These are phyloP conservation scores for Calonectria montana DNA, from an alignment of 2,329 filamentous ascomycete species.

Conservation along the genomic window DNA sequence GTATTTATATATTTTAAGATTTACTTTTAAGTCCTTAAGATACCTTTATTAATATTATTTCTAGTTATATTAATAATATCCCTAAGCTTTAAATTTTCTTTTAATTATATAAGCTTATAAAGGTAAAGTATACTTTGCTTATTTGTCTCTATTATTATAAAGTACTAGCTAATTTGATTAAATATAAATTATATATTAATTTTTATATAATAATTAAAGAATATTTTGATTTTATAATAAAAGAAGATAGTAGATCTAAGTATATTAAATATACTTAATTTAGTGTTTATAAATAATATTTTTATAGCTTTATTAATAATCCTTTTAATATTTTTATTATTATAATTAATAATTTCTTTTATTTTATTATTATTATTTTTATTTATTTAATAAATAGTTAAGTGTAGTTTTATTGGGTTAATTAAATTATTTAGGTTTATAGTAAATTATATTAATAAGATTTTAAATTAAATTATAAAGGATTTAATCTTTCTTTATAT, in stretches of 20 bases:
- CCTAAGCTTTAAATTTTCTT: not conserved
- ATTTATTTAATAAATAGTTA: not conserved
- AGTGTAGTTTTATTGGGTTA: no score
- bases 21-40: not conserved
- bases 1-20: not conserved
- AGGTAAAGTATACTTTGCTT: not conserved
- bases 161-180: not conserved
- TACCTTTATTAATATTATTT: not conserved
- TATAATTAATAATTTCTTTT: not conserved
- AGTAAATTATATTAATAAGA: slow-evolving; percentile 7
- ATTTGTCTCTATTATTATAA: not conserved
- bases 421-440: not conserved
- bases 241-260: slow-evolving; percentile 13
- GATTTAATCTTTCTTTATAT: not conserved
- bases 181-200: not conserved
- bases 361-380: not conserved
- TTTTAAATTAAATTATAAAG: not conserved
- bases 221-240: not conserved
- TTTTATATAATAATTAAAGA: slow-evolving; percentile 5
- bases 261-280: slow-evolving; percentile 2
- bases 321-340: not conserved
- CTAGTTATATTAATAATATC: not conserved
- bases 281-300: slow-evolving; percentile 1
- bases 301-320: not conserved
- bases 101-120: slow-evolving; percentile 5